Conservation (phyloP, 2,329 filamentous ascomycete genomes). For the Xylaria polymorpha region DNA sequence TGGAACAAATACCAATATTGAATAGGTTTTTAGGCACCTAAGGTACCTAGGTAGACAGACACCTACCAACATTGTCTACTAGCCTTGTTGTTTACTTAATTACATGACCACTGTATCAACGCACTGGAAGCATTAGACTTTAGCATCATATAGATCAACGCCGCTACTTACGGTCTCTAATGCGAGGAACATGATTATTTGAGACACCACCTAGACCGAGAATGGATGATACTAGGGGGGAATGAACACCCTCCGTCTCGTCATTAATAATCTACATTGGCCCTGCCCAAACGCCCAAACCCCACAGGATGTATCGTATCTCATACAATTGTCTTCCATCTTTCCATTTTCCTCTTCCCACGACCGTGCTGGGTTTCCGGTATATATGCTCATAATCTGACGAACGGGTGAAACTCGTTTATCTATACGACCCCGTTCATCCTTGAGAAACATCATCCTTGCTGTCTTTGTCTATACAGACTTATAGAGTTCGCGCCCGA, state of each 20-base stretch:
- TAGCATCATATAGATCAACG: neutral
- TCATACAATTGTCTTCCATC: slow-evolving; percentile 44
- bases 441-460: neutral
- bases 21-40: neutral
- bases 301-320: slow-evolving; percentile 40
- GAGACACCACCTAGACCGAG: slow-evolving; percentile 6
- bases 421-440: neutral
- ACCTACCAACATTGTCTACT: neutral
- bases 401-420: neutral
- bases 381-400: slow-evolving; percentile 15
- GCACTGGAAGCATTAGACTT: neutral
- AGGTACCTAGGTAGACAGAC: neutral
- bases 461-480: slow-evolving; percentile 11
- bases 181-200: neutral
- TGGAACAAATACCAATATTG: neutral
- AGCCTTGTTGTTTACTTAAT: neutral
- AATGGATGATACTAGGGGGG: neutral
- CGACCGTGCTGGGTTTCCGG: neutral
- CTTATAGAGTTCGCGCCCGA: neutral
- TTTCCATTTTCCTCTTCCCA: slow-evolving; percentile 13
- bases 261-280: slow-evolving; percentile 26
- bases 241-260: slow-evolving; percentile 16
- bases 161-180: neutral
- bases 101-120: neutral
- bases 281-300: slow-evolving; percentile 32